Percentiles rank a stretch among this genome's conserved stretches.
Evolutionary conservation across 768 basidiomycete genomes (phyloP).

Genomic region (Saitozyma sp.): DNA sequence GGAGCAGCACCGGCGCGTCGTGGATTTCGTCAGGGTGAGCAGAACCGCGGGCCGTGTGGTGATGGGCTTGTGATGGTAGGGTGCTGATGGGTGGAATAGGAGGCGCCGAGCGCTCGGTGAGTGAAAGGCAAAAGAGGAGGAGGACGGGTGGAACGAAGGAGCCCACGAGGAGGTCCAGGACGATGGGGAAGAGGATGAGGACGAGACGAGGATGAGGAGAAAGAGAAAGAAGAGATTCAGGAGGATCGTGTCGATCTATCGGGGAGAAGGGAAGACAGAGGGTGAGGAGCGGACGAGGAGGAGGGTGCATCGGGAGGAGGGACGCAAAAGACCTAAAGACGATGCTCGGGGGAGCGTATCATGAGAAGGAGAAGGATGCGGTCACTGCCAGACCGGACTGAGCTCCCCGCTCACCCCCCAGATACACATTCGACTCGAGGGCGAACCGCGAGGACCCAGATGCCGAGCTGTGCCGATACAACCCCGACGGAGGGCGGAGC

Average conservation of each 20-base stretch:
- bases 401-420: constrained; percentile 1
- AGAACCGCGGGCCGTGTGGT: not conserved
- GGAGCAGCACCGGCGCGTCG: constrained; percentile 38
- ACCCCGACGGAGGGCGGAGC: constrained; percentile 35
- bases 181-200: too few species aligned
- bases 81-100: constrained; percentile 20
- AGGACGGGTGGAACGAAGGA: too few species aligned
- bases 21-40: constrained; percentile 44
- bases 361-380: too few species aligned
- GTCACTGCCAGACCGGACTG: too few species aligned
- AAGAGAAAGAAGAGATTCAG: too few species aligned
- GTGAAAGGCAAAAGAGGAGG: constrained; percentile 4
- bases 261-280: not conserved
- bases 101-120: constrained; percentile 38
- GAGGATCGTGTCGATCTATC: not conserved
- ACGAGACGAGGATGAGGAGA: too few species aligned
- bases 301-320: too few species aligned
- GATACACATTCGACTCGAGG: constrained; percentile 46
- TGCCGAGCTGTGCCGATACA: constrained; percentile 39
- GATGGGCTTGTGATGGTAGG: not conserved
- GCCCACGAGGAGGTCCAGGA: too few species aligned
- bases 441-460: constrained; percentile 26
- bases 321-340: too few species aligned
- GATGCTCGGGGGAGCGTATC: too few species aligned
- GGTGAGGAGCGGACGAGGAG: not conserved